These are phyloP conservation scores for Suillus lakei DNA, from an alignment of 768 basidiomycete species.

Conservation along the genomic window DNA sequence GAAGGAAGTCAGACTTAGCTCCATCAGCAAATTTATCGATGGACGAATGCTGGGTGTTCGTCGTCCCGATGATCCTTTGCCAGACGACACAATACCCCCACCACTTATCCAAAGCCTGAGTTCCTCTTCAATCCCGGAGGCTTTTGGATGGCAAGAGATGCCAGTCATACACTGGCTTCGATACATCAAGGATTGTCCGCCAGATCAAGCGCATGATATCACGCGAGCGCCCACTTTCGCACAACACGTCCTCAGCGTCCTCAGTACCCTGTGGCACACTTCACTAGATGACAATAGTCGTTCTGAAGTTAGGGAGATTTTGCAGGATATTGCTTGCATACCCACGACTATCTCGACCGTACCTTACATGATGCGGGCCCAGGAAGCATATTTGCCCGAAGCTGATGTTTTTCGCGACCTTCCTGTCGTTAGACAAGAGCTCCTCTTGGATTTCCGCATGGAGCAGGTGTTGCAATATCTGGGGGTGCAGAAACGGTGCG, in stretches of 20 bases:
- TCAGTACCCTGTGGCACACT: neutral
- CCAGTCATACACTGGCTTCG: slow-evolving; percentile 71
- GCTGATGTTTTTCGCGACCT: slow-evolving; percentile 87
- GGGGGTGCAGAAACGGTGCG: neutral
- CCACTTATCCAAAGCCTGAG: neutral
- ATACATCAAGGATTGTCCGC: slow-evolving; percentile 53
- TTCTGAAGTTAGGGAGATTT: slow-evolving; percentile 22
- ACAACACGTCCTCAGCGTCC: slow-evolving; percentile 65
- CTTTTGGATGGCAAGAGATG: slow-evolving; percentile 38
- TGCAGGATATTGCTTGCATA: slow-evolving; percentile 61
- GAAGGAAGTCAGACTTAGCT: slow-evolving; percentile 52
- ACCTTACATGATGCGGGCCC: slow-evolving; percentile 43
- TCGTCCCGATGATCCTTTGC: slow-evolving; percentile 78
- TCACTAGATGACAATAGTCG: neutral
- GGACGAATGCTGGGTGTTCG: slow-evolving; percentile 48
- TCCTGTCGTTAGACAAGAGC: slow-evolving; percentile 56
- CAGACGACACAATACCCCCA: slow-evolving; percentile 58
- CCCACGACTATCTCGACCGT: slow-evolving; percentile 54
- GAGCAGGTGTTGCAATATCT: neutral
- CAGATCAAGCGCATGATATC: slow-evolving; percentile 61
- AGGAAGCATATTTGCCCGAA: slow-evolving; percentile 79
- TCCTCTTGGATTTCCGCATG: neutral
- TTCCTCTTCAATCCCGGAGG: slow-evolving; percentile 62
- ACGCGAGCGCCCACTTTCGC: slow-evolving; percentile 68
- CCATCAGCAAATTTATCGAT: slow-evolving; percentile 72